Evolutionary conservation across 2,329 filamentous ascomycete species (phyloP), one percentile per base, ranked within the genome.

Genomic region (Trichoderma polysporum): DNA sequence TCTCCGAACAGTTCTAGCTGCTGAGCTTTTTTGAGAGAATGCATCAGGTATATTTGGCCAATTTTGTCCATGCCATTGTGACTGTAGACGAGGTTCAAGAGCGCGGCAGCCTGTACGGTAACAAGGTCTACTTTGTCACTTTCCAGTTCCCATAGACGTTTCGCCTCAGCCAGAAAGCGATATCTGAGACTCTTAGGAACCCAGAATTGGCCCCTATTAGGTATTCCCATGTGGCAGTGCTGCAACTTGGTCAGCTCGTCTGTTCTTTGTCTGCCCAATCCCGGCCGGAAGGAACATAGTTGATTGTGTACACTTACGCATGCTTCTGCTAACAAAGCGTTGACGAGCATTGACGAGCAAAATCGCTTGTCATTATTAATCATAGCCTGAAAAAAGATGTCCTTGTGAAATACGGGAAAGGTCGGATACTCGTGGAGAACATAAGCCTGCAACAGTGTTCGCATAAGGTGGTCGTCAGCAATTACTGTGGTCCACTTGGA

Each of bases 341-440:
- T 79, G 56, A 79, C 76, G n/a, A 80, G 72, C 3, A 79, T 68
- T 31, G 71, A 57, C 1, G 78, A 78, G 66, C 79, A 79, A 68
- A 76, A 78, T 2, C 73, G 71, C 2, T 66, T 53, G 7, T 70
- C 69, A 12, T 70, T 72, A 1, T 68, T 66, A 12, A 69, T 72
- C 76, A 80, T 77, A 35, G 79, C 78, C 41, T 77, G 69, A 1
- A 80, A 70, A 50, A 80, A 79, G 15, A 70, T 74, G 47, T 77
- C 76, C 68, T 78, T 79, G 17, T 79, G 76, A 49, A 80, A 76
- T 5, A 70, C 66, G 1, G 74, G 70, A 22, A 74, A 74, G 68
- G 71, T 77, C 9, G 74, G 73, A 52, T 76, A 76, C 41, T 79
- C 75, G 60, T 74, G 73, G 2, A 75, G 68, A 19, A 76, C 67